Evolutionary conservation across 2,329 filamentous ascomycete species (phyloP).

Genomic region (Calonectria pteridis): DNA sequence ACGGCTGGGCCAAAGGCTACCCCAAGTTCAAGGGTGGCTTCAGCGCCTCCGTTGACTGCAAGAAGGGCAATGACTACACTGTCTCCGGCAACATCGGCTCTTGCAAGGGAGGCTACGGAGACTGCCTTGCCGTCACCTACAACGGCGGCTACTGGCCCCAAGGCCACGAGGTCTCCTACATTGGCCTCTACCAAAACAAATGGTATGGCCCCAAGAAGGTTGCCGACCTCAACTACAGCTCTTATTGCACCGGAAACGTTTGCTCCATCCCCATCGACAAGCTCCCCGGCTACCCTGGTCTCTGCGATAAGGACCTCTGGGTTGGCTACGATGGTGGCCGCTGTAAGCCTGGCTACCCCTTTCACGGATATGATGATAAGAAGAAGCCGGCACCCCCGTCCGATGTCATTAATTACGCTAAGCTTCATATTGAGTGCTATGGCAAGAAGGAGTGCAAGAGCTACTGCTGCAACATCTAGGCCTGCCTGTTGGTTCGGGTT

Average conservation of each 20-base stretch:
- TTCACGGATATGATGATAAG: background rate
- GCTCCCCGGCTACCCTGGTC: constrained; percentile 32
- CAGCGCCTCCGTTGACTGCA: constrained; percentile 26
- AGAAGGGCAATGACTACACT: constrained; percentile 32
- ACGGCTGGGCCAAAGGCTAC: constrained; percentile 27
- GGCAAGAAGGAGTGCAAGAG: constrained; percentile 25
- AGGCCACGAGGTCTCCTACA: constrained; percentile 32
- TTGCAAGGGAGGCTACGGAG: constrained; percentile 15
- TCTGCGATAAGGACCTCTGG: constrained; percentile 31
- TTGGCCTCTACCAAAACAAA: constrained; percentile 32
- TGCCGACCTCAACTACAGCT: constrained; percentile 34
- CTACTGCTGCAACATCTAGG: constrained; percentile 20
- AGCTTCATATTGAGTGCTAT: constrained; percentile 17
- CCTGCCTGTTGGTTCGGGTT: no score
- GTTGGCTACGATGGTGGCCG: constrained; percentile 35
- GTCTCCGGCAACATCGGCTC: constrained; percentile 27
- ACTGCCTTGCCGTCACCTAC: constrained; percentile 33
- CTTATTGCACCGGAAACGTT: constrained; percentile 33
- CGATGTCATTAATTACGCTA: constrained; percentile 14
- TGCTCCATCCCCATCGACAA: constrained; percentile 36
- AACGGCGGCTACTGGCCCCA: constrained; percentile 25
- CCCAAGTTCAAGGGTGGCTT: constrained; percentile 24
- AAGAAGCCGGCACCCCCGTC: background rate
- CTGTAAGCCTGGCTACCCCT: constrained; percentile 26
- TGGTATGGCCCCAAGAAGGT: constrained; percentile 20